phyloP scores from a whole-genome alignment of 805 yeast species.

The Grigorovia humatica region DNA sequence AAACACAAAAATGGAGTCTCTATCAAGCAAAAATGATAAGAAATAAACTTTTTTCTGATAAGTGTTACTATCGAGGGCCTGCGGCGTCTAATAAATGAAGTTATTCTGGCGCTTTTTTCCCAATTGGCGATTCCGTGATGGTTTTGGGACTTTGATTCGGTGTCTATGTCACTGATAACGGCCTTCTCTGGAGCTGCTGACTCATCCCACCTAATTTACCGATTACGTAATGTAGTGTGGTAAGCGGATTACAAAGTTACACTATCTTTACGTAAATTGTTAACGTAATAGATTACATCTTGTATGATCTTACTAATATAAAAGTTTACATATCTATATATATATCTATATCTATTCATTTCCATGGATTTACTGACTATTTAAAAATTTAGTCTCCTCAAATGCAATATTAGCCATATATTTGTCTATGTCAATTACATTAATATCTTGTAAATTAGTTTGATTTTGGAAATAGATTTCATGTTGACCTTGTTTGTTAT shows the following conservation, averaged over 20 bases:
- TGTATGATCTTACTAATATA: no score
- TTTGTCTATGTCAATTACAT: not conserved
- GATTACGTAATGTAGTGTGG: not conserved
- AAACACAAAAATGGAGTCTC: not conserved
- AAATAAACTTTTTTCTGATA: not conserved
- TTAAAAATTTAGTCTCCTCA: not conserved
- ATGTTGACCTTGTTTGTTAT: constrained; percentile 30
- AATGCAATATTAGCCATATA: not conserved
- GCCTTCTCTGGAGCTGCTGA: not conserved
- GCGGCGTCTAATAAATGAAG: not conserved
- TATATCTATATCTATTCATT: no score
- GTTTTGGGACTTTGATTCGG: not conserved
- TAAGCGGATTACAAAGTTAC: not conserved
- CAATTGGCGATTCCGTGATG: not conserved
- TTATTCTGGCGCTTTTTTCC: not conserved
- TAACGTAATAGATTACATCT: not conserved
- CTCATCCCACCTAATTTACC: not conserved
- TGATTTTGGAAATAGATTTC: constrained; percentile 30
- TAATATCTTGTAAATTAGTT: not conserved
- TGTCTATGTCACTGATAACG: constrained; percentile 8
- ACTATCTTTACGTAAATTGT: constrained; percentile 8
- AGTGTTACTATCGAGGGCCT: not conserved
- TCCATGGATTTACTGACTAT: not conserved
- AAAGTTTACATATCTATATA: no score
- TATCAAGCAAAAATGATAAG: not conserved